These are phyloP conservation scores for Adansonia gregorii DNA, from an alignment of 441 rosid genomes.

Conservation along the genomic window DNA sequence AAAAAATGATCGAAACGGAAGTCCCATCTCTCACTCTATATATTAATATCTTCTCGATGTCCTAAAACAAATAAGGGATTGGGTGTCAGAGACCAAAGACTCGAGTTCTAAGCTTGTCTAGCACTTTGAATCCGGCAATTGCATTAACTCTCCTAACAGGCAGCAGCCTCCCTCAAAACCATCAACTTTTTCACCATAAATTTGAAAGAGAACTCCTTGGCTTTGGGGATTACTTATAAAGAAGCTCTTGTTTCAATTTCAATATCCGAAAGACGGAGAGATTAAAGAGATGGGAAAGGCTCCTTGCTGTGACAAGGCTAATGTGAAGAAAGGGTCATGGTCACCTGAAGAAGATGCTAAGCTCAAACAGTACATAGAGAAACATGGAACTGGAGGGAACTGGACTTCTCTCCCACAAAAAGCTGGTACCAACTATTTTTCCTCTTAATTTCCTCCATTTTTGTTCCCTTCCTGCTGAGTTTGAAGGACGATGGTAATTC, in stretches of 20 bases:
- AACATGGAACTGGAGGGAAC: constrained; percentile 70
- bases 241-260: neutral
- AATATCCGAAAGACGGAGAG: neutral
- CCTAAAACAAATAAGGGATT: constrained; percentile 6
- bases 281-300: constrained; percentile 74
- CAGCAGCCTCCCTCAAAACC: neutral
- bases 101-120: no score
- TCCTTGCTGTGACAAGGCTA: constrained; percentile 89
- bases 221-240: neutral
- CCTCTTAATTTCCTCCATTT: neutral
- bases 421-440: constrained; percentile 49
- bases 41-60: neutral
- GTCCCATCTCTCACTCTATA: neutral
- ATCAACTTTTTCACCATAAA: neutral
- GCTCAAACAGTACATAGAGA: constrained; percentile 62
- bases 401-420: constrained; percentile 90
- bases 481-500: neutral
- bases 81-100: no score
- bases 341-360: constrained; percentile 84
- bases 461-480: neutral
- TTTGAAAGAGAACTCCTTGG: neutral
- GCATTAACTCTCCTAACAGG: no score
- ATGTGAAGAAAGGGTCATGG: constrained; percentile 86
- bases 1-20: constrained; percentile 19
- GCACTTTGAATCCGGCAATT: no score